Evolutionary conservation across 73 alveolate genomes (phyloP).

Genomic region (Paramecium caudatum): DNA sequence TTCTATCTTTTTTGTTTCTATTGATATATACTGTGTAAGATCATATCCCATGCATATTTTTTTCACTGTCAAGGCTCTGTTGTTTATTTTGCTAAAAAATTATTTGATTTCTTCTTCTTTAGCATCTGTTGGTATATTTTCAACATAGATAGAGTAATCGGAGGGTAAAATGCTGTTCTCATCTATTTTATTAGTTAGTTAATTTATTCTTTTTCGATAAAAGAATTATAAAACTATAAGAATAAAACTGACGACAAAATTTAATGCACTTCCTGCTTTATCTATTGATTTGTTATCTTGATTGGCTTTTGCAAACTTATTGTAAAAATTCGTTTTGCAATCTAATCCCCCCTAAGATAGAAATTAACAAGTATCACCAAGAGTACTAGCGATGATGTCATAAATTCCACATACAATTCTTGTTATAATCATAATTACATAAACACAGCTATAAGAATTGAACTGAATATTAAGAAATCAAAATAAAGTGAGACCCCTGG

Average conservation of each 20-base stretch:
- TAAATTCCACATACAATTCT: conserved; percentile 20
- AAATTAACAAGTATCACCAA: conserved; percentile 1
- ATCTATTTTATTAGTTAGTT: conserved; percentile 35
- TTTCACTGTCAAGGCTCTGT: not conserved
- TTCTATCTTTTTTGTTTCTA: not conserved
- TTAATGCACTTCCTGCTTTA: not conserved
- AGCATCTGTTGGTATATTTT: conserved; percentile 58
- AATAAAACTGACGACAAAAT: not conserved
- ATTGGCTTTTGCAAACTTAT: conserved; percentile 27
- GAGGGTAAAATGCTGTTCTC: conserved; percentile 42
- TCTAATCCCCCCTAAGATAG: not conserved
- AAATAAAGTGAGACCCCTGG: conserved; percentile 57
- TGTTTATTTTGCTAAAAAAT: conserved; percentile 14
- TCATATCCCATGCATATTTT: conserved; percentile 58
- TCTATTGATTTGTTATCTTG: not conserved
- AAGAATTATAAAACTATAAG: not conserved
- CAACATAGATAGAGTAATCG: conserved; percentile 41
- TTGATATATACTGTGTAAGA: not conserved
- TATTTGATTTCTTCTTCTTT: conserved; percentile 54
- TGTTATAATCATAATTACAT: not conserved
- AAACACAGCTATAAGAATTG: not conserved
- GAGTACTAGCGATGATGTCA: not conserved
- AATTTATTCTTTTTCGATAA: conserved; percentile 8
- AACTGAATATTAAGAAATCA: conserved; percentile 14
- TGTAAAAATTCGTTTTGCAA: not conserved